phyloP scores from a whole-genome alignment of 441 rosid species.

The Melastoma candidum region DNA sequence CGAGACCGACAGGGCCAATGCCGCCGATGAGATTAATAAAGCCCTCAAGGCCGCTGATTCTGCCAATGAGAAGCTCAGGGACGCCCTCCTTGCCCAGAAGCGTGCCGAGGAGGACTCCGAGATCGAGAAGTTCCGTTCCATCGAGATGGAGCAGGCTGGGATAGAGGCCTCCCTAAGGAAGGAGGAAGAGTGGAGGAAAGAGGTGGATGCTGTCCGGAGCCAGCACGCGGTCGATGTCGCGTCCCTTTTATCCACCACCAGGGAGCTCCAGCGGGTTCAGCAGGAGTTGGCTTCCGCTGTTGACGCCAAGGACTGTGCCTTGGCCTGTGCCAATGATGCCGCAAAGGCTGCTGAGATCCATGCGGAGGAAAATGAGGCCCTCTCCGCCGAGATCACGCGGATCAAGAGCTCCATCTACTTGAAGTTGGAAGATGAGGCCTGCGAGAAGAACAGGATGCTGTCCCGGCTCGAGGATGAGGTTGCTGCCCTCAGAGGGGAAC shows the following conservation, averaged over 20 bases:
- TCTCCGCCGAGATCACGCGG: constrained; percentile 52
- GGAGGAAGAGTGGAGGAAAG: constrained; percentile 58
- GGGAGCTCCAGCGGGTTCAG: constrained; percentile 60
- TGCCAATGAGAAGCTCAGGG: constrained; percentile 66
- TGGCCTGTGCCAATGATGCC: constrained; percentile 74
- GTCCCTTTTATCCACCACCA: constrained; percentile 57
- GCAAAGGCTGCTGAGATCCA: constrained; percentile 80
- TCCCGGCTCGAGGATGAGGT: constrained; percentile 47
- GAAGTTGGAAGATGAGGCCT: constrained; percentile 42
- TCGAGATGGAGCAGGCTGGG: constrained; percentile 80
- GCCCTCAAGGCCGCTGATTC: constrained; percentile 51
- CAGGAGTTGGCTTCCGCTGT: constrained; percentile 60
- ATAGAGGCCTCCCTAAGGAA: constrained; percentile 71
- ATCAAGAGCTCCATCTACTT: constrained; percentile 61
- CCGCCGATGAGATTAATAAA: constrained; percentile 57
- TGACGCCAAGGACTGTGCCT: constrained; percentile 75
- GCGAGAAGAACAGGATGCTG: constrained; percentile 34
- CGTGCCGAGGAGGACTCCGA: constrained; percentile 70
- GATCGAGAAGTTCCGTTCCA: constrained; percentile 72
- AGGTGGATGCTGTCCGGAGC: constrained; percentile 59
- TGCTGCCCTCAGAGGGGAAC: constrained; percentile 39
- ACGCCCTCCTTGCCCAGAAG: constrained; percentile 76
- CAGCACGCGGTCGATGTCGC: constrained; percentile 79
- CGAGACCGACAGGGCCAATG: constrained; percentile 64
- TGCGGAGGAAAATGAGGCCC: constrained; percentile 62